A percentile compares a stretch with the other conserved stretches of the same genome.
Conservation (phyloP, 2,329 filamentous ascomycete species). For the Zymoseptoria pseudotritici region DNA sequence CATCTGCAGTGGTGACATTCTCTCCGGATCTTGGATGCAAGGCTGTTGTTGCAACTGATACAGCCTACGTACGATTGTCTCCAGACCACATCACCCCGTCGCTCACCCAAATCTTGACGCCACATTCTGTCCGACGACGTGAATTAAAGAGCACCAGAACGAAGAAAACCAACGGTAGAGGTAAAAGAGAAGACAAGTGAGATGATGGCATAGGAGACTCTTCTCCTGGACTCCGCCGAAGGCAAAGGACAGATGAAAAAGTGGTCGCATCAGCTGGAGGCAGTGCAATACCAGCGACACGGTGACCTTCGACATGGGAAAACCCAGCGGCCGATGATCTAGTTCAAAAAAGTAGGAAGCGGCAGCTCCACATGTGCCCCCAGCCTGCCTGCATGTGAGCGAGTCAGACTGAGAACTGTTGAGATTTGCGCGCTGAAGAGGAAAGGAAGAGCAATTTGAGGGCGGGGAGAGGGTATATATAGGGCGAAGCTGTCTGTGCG, state of each 20-base stretch:
- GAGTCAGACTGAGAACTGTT: background rate
- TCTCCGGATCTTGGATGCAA: background rate
- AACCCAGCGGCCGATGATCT: conserved; percentile 2
- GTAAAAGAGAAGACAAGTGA: background rate
- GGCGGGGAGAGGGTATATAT: background rate
- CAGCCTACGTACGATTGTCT: background rate
- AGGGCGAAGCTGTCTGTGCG: background rate
- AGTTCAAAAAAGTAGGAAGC: background rate
- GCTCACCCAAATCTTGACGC: background rate
- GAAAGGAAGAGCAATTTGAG: background rate
- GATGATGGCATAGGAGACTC: background rate
- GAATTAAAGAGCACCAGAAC: background rate
- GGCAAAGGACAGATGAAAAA: conserved; percentile 1
- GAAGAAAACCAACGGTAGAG: background rate
- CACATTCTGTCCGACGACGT: background rate
- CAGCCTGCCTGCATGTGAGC: background rate
- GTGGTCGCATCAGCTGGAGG: background rate
- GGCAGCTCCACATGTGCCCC: background rate
- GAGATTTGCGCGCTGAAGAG: background rate
- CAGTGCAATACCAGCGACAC: conserved; percentile 1
- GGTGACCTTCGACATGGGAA: conserved; percentile 3
- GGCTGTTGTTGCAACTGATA: background rate
- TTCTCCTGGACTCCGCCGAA: background rate
- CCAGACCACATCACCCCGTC: background rate
- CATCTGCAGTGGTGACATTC: background rate